Conservation (phyloP, 202 grass and related monocot genomes). For the Miscanthus sacchariflorus region DNA sequence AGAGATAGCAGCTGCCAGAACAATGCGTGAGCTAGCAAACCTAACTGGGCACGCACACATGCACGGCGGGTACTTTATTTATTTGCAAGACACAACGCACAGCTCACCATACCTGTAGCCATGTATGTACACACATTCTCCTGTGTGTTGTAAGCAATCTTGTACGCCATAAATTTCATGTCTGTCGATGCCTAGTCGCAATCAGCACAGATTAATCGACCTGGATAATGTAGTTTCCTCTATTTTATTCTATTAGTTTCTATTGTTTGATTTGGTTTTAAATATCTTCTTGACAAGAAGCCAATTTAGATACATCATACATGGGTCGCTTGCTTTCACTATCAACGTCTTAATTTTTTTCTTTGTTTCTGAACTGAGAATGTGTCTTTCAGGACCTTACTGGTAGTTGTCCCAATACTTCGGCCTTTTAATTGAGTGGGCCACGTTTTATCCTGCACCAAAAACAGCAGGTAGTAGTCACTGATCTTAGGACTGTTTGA, state of each 20-base stretch:
- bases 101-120: neutral
- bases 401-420: slow-evolving; percentile 12
- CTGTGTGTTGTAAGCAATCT: neutral
- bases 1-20: slow-evolving; percentile 15
- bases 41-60: neutral
- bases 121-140: neutral
- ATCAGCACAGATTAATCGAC: slow-evolving; percentile 37
- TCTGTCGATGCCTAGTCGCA: slow-evolving; percentile 44
- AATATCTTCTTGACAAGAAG: neutral
- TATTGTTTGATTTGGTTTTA: neutral
- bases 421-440: slow-evolving; percentile 26
- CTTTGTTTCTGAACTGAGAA: neutral
- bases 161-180: slow-evolving; percentile 46
- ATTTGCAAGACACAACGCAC: neutral
- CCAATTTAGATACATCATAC: neutral
- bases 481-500: neutral
- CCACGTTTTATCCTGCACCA: neutral
- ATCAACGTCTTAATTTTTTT: neutral
- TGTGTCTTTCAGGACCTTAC: neutral
- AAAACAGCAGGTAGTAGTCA: neutral
- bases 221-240: neutral
- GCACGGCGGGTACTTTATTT: neutral
- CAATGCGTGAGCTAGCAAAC: slow-evolving; percentile 30
- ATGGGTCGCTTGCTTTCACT: neutral
- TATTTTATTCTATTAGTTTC: neutral